These are phyloP conservation scores for Solanum tarapatanum DNA, from an alignment of 257 asterid species.

Conservation along the genomic window DNA sequence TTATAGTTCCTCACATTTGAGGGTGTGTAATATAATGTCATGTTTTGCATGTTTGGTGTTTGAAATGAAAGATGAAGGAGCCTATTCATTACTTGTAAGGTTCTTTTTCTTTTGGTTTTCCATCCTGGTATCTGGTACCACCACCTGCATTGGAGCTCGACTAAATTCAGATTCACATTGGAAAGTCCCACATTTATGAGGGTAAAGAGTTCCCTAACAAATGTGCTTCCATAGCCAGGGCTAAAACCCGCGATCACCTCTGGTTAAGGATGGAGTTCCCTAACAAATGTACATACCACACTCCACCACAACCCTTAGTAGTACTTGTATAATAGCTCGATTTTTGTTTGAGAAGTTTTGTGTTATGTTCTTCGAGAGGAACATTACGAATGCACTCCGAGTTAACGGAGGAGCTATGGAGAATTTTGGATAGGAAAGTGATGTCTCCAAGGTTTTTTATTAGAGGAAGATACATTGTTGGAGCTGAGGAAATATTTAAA, in stretches of 20 bases:
- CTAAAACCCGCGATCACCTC: background rate
- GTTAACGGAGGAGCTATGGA: constrained; percentile 54
- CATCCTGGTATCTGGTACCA: background rate
- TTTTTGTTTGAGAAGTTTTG: constrained; percentile 38
- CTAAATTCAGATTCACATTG: background rate
- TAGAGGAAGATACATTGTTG: constrained; percentile 83
- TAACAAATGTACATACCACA: background rate
- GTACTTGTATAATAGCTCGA: background rate
- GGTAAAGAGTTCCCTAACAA: background rate
- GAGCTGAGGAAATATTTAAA: constrained; percentile 61
- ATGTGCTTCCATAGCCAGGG: background rate
- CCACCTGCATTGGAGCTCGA: background rate
- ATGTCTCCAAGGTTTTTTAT: constrained; percentile 70
- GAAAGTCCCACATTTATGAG: background rate
- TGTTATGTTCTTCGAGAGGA: constrained; percentile 55
- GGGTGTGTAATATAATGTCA: background rate
- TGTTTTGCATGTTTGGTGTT: background rate
- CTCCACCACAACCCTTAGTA: background rate
- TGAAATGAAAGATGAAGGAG: background rate
- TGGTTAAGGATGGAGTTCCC: background rate
- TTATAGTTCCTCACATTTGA: background rate
- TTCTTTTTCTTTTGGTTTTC: background rate
- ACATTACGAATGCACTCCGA: constrained; percentile 12
- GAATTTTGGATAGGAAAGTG: constrained; percentile 33
- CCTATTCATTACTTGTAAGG: background rate